Evolutionary conservation across 768 basidiomycete genomes (phyloP), one percentile per base, ranked within the genome.

Genomic region (Leccinum ochraceum): DNA sequence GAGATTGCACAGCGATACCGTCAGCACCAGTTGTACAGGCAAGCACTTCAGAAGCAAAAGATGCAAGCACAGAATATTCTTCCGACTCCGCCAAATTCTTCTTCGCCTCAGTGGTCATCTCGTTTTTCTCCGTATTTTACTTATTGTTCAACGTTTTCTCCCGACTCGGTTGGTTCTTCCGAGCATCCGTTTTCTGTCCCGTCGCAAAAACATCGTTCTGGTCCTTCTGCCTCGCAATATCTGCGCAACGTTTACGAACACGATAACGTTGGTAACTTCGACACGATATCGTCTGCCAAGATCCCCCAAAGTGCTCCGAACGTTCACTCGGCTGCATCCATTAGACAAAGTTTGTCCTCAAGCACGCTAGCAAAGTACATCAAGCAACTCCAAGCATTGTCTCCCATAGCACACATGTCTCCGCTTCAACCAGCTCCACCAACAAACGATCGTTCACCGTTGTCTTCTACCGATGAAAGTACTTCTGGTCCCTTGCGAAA

Each of bases 41-140:
- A 74, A 55, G 66, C 65, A 8, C 60, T 65, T 42, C 71, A 61
- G 63, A 76, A 64, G 69, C 76, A 69, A 62, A 77, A 75, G 48
- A 60, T 59, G 22, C 72, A 77, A 55, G 62, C 65, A 17, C 72
- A 69, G 59, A 66, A 67, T 49, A 11, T 75, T 26, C 72, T 87
- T 53, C 81, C 82, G 26, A 86, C 83, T 4, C 83, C 88, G 17
- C 86, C 87, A 16, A 80, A 74, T 66, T 86, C 87, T 24, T 79
- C 83, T 9, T 86, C 85, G 44, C 82, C 87, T 42, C 76, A 77
- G 51, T 90, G 89, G 88, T 83, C 86, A 59, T 83, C 87, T 13
- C 76, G 74, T 32, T 80, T 83, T 62, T 80, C 80, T 55, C 80
- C 80, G 39, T 79, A 78, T 58, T 34, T 63, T 34, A 54, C 65